phyloP scores from a whole-genome alignment of 106 monocot species.

The Alisma plantagoaquatica region DNA sequence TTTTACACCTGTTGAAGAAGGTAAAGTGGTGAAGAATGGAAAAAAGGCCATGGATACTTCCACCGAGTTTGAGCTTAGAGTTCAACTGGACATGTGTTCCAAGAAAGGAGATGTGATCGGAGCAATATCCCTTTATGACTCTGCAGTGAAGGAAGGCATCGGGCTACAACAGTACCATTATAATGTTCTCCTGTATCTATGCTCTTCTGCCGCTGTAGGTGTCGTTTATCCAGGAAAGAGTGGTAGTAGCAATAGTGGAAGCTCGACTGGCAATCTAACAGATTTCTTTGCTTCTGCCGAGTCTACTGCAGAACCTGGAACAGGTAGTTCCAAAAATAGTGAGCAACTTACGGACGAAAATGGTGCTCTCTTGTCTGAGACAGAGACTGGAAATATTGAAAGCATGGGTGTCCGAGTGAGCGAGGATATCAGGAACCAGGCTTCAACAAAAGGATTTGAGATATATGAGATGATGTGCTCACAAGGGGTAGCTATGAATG shows the following conservation, averaged over 20 bases:
- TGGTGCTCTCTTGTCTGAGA: background rate
- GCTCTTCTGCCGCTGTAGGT: constrained; percentile 58
- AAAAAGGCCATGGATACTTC: constrained; percentile 18
- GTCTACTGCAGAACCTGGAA: background rate
- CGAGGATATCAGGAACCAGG: constrained; percentile 41
- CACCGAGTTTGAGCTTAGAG: constrained; percentile 19
- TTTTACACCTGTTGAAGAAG: too few species aligned
- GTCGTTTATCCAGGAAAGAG: constrained; percentile 61
- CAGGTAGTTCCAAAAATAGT: background rate
- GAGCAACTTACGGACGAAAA: too few species aligned
- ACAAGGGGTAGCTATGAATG: constrained; percentile 33
- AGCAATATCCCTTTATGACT: constrained; percentile 50
- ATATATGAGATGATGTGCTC: constrained; percentile 56
- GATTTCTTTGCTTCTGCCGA: background rate
- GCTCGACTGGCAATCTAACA: background rate
- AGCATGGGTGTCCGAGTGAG: constrained; percentile 21
- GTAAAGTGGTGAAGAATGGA: too few species aligned
- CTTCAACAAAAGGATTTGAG: constrained; percentile 48
- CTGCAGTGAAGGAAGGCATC: constrained; percentile 20
- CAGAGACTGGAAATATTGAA: too few species aligned
- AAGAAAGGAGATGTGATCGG: constrained; percentile 59
- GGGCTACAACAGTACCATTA: constrained; percentile 57
- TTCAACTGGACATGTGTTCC: constrained; percentile 60
- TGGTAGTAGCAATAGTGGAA: constrained; percentile 6
- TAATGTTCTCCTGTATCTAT: constrained; percentile 65